These are phyloP conservation scores for Pichia rugopelliculosa DNA, from an alignment of 805 yeast species.

Conservation along the genomic window DNA sequence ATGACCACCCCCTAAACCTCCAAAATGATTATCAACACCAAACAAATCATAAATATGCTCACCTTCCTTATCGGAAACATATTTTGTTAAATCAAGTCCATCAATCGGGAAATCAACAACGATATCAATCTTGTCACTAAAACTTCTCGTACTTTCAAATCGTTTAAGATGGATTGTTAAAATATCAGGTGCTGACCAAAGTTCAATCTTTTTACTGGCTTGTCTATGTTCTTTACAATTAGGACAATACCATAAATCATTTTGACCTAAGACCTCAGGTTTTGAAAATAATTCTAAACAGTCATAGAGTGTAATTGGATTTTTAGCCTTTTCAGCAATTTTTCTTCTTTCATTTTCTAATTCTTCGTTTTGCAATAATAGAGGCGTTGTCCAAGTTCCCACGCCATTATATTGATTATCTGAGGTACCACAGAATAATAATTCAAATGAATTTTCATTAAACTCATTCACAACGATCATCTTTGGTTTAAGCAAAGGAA, in stretches of 20 bases:
- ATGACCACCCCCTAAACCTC: conserved; percentile 97
- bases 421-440: conserved; percentile 44
- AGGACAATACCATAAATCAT: conserved; percentile 94
- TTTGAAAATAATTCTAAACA: conserved; percentile 69
- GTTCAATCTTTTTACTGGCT: conserved; percentile 83
- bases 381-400: conserved; percentile 51
- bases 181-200: conserved; percentile 93
- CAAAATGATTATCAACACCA: conserved; percentile 93
- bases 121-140: conserved; percentile 84
- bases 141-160: conserved; percentile 74
- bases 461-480: conserved; percentile 61
- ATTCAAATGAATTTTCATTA: conserved; percentile 40
- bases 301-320: conserved; percentile 55
- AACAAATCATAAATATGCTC: conserved; percentile 66
- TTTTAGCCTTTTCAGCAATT: conserved; percentile 24
- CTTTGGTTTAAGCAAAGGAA: conserved; percentile 11
- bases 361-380: conserved; percentile 44
- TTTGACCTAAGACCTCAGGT: conserved; percentile 79
- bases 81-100: conserved; percentile 65
- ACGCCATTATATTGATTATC: conserved; percentile 38
- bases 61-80: conserved; percentile 37
- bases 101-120: conserved; percentile 82
- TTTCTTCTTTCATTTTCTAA: conserved; percentile 39
- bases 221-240: conserved; percentile 80
- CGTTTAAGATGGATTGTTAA: conserved; percentile 85